Conservation (phyloP, 345 rosid species). For the Fremontodendron californicum region DNA sequence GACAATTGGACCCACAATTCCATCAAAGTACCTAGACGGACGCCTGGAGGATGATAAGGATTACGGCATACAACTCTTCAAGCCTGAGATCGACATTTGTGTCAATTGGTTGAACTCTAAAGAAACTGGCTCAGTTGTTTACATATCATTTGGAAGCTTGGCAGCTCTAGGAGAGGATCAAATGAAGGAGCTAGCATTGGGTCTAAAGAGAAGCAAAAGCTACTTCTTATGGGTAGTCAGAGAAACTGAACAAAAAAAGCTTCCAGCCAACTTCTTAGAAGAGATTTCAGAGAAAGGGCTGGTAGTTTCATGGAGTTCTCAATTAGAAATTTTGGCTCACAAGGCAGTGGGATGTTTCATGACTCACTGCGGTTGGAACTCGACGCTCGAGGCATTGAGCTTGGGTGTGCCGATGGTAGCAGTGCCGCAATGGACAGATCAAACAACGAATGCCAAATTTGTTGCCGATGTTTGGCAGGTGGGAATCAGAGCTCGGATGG, state of each 20-base stretch:
- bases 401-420: constrained; percentile 49
- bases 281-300: constrained; percentile 28
- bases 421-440: constrained; percentile 34
- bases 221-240: constrained; percentile 56
- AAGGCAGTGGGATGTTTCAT: too few relatives aligned
- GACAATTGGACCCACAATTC: constrained; percentile 49
- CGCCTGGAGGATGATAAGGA: constrained; percentile 40
- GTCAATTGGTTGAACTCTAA: constrained; percentile 54
- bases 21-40: constrained; percentile 51
- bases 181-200: constrained; percentile 45
- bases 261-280: constrained; percentile 29
- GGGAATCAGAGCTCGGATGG: constrained; percentile 35
- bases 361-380: constrained; percentile 64
- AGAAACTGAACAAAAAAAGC: constrained; percentile 41
- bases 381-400: constrained; percentile 53
- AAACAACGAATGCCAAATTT: constrained; percentile 32
- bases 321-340: too few relatives aligned
- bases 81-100: constrained; percentile 30
- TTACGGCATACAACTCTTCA: constrained; percentile 48
- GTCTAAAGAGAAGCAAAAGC: constrained; percentile 29
- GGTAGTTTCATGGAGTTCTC: too few relatives aligned
- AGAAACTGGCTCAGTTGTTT: constrained; percentile 37
- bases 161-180: constrained; percentile 40
- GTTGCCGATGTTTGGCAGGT: constrained; percentile 35
- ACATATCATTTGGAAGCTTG: constrained; percentile 49